Conservation (phyloP, 176 grass and related monocot genomes). For the Carex scoparia region DNA sequence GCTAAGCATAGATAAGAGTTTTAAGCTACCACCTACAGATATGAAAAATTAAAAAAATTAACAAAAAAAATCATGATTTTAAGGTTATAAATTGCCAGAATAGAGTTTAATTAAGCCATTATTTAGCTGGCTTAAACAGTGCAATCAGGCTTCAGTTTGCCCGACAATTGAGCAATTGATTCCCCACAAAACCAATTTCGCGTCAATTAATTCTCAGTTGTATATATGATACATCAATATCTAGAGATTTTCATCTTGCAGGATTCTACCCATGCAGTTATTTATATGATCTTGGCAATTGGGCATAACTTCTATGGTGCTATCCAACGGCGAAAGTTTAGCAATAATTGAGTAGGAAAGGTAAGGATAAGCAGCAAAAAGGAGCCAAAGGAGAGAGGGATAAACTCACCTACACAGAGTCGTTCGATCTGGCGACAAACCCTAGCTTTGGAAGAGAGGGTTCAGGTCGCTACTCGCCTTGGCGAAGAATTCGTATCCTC, state of each 20-base stretch:
- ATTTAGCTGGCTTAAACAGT: background rate
- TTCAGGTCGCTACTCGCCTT: constrained; percentile 5
- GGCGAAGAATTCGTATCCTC: background rate
- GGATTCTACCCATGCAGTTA: too few relatives aligned
- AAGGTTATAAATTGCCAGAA: background rate
- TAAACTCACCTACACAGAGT: constrained; percentile 27
- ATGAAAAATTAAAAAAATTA: background rate
- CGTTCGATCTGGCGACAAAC: constrained; percentile 22
- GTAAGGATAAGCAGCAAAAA: background rate
- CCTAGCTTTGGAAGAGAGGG: constrained; percentile 17
- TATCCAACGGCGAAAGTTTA: background rate
- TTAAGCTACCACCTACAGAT: background rate
- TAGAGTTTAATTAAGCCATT: background rate
- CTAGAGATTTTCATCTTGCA: too few relatives aligned
- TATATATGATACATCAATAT: too few relatives aligned
- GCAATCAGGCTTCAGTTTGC: background rate
- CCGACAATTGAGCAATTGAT: background rate
- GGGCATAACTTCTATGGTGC: background rate
- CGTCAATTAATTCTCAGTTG: background rate
- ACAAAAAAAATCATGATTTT: background rate
- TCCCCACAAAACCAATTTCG: background rate
- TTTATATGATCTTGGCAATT: too few relatives aligned
- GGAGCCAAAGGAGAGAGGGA: background rate
- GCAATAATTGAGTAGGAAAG: background rate
- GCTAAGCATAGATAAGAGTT: constrained; percentile 41